phyloP scores from a whole-genome alignment of 2,329 filamentous ascomycete genomes.

The Arthrobotrys conoides region DNA sequence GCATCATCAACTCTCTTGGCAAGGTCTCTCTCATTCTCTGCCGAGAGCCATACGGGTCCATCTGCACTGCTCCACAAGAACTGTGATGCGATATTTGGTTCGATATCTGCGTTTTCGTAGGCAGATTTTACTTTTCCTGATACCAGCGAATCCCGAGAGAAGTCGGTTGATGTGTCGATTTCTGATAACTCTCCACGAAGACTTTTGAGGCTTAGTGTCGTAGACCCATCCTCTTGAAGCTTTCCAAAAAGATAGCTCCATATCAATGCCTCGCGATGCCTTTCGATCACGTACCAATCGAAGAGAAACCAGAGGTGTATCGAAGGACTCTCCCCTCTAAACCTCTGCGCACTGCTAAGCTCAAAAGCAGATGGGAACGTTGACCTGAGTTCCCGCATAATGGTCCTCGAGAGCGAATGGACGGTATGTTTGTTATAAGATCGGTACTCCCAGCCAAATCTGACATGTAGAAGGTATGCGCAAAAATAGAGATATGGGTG shows the following conservation, averaged over 20 bases:
- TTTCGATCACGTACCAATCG: conserved; percentile 54
- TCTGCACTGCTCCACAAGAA: conserved; percentile 46
- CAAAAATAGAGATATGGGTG: conserved; percentile 46
- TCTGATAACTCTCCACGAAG: neutral
- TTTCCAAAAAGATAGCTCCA: conserved; percentile 49
- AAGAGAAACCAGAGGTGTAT: conserved; percentile 56
- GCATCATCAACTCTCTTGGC: conserved; percentile 29
- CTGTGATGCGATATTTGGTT: conserved; percentile 34
- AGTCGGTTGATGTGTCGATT: conserved; percentile 35
- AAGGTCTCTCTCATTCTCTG: conserved; percentile 38
- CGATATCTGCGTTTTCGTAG: conserved; percentile 30
- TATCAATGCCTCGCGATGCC: conserved; percentile 42
- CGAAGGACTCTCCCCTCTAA: conserved; percentile 49
- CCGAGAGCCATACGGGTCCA: conserved; percentile 48
- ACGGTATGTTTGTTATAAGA: conserved; percentile 53
- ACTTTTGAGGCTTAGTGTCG: conserved; percentile 16
- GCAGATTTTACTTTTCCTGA: conserved; percentile 6
- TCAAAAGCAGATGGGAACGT: conserved; percentile 56
- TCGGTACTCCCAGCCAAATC: conserved; percentile 45
- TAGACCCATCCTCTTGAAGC: conserved; percentile 25
- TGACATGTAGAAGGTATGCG: conserved; percentile 42
- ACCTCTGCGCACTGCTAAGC: conserved; percentile 41
- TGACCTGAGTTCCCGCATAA: conserved; percentile 43
- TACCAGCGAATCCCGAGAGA: conserved; percentile 24
- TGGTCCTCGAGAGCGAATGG: conserved; percentile 45